Evolutionary conservation across 2,329 filamentous ascomycete species (phyloP).

Genomic region (Arthrobotrys pseudoclavata): DNA sequence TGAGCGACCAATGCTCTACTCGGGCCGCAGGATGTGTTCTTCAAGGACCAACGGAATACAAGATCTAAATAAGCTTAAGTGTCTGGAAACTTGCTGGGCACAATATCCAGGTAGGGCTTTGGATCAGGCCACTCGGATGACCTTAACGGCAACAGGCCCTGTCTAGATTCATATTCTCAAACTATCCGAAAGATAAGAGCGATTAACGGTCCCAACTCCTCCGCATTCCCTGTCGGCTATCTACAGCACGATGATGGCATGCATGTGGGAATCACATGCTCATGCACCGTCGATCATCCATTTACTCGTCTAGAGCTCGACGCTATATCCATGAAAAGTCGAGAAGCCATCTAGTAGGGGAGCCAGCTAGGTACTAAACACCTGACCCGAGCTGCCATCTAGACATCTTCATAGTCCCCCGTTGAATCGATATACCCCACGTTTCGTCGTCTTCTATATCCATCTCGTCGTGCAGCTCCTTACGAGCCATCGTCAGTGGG

Average conservation of each 20-base stretch:
- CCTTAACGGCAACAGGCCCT: neutral
- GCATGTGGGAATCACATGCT: slow-evolving; percentile 28
- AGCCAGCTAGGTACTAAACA: neutral
- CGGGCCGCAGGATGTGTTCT: neutral
- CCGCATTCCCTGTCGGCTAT: slow-evolving; percentile 32
- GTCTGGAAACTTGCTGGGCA: slow-evolving; percentile 1
- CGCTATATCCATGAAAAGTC: slow-evolving; percentile 17
- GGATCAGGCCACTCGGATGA: slow-evolving; percentile 14
- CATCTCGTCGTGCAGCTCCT: neutral
- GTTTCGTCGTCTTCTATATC: slow-evolving; percentile 12
- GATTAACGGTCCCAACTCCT: neutral
- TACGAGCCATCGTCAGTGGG: slow-evolving; percentile 24
- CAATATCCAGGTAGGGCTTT: neutral
- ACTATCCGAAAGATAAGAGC: slow-evolving; percentile 10
- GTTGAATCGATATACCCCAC: slow-evolving; percentile 43
- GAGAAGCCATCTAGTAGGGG: neutral
- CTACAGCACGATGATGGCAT: slow-evolving; percentile 1
- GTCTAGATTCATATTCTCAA: neutral
- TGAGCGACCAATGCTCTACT: neutral
- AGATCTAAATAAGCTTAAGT: slow-evolving; percentile 48
- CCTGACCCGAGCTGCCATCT: slow-evolving; percentile 12
- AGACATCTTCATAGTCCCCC: slow-evolving; percentile 5
- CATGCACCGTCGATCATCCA: slow-evolving; percentile 25
- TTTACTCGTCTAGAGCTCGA: slow-evolving; percentile 1
- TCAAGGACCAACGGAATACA: slow-evolving; percentile 15